Conservation (phyloP, 495 filamentous ascomycete genomes). For the Talaromyces adpressus region DNA sequence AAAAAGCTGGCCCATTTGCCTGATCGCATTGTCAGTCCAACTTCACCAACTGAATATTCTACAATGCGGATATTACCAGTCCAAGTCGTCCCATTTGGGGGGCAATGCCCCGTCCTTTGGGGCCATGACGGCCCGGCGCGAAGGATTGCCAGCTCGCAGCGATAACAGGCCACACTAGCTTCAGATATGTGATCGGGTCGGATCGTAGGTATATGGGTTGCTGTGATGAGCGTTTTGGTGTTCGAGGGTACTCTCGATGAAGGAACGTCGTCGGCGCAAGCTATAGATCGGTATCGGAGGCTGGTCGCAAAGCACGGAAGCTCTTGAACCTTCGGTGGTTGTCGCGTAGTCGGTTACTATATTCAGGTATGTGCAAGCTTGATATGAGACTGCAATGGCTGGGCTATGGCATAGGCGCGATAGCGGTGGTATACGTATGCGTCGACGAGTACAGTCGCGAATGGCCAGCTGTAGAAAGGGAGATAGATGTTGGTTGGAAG, state of each 20-base stretch:
- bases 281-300: not conserved
- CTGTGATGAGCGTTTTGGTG: not conserved
- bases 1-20: slow-evolving; percentile 78
- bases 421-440: not conserved
- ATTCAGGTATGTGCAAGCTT: not conserved
- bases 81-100: slow-evolving; percentile 41
- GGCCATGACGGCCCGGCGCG: slow-evolving; percentile 36
- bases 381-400: not conserved
- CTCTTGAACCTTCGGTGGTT: not conserved
- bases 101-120: slow-evolving; percentile 43
- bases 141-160: slow-evolving; percentile 24
- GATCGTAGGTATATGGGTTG: not conserved
- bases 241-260: not conserved
- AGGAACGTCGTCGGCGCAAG: not conserved
- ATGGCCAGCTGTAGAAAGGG: not conserved
- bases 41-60: not conserved
- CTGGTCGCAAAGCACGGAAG: not conserved
- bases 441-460: not conserved
- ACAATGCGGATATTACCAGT: slow-evolving; percentile 24
- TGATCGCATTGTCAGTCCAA: slow-evolving; percentile 11
- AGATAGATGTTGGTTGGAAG: not conserved
- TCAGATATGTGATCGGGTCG: not conserved
- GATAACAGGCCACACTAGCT: not conserved
- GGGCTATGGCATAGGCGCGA: not conserved
- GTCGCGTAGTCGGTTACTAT: not conserved